These are phyloP conservation scores for Cystofilobasidium macerans DNA, from an alignment of 768 basidiomycete genomes.

Conservation along the genomic window DNA sequence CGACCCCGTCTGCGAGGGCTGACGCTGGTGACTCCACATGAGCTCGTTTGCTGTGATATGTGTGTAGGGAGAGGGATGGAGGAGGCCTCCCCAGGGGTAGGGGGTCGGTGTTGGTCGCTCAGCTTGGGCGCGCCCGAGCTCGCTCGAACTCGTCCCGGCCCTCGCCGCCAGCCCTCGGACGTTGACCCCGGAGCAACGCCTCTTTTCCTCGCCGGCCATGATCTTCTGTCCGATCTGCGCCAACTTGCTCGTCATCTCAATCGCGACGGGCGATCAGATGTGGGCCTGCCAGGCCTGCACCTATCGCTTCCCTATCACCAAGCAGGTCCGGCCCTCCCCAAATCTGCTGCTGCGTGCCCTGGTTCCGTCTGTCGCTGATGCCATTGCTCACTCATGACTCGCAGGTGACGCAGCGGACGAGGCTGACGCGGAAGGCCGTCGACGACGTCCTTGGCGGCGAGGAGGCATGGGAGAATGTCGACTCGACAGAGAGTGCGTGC, in stretches of 20 bases:
- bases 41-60: background rate
- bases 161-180: too few relatives aligned
- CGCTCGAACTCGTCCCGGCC: too few relatives aligned
- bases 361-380: background rate
- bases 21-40: background rate
- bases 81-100: too few relatives aligned
- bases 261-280: slow-evolving; percentile 26
- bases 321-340: slow-evolving; percentile 47
- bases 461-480: slow-evolving; percentile 87
- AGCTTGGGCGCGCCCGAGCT: too few relatives aligned
- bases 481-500: slow-evolving; percentile 48
- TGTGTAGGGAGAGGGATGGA: too few relatives aligned
- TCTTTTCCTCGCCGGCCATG: slow-evolving; percentile 2
- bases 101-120: too few relatives aligned
- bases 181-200: too few relatives aligned
- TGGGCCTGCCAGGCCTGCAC: slow-evolving; percentile 70
- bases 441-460: slow-evolving; percentile 95
- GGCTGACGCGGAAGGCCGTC: slow-evolving; percentile 73
- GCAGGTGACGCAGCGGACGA: slow-evolving; percentile 83
- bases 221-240: slow-evolving; percentile 26
- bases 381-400: background rate
- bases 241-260: slow-evolving; percentile 26
- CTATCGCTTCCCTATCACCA: slow-evolving; percentile 84
- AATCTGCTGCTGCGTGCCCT: background rate
- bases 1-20: background rate